Base-by-base conservation (phyloP, 495 filamentous ascomycete genomes). In the Penicillium soppii region DNA sequence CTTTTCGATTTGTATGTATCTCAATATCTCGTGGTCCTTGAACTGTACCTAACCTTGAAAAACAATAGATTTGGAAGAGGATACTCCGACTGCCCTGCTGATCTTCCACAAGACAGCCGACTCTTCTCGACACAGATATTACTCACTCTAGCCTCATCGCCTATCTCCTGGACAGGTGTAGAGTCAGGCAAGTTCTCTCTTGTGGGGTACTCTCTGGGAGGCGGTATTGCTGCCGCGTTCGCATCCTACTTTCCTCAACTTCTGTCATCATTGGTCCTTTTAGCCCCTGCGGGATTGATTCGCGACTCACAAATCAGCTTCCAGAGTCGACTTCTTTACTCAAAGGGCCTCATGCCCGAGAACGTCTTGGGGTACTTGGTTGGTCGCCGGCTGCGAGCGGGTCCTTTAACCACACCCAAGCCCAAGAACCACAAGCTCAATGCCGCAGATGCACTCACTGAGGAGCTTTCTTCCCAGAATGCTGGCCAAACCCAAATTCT, bases 141-240 rank as follows among this genome's bases (percentile, higher is more conserved):
- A 27, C 72, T 88, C 23, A 87, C 81, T 10, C 72, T 95, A 17
- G 71, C 82, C 16, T 90, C 89, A 2, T 90, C 87, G 0, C 73
- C 75, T 3, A 58, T 90, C n/a, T 60, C 82, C 25, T 91, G 88
- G 88, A 80, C 79, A 16, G 76, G 68, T n/a, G 70, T 71, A 6
- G 69, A 62, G 10, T 68, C 69, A 2, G 70, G 67, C 10, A 74
- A 74, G 42, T 90, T 96, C 69, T 77, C 78, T 15, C 66, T 96
- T 0, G 69, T 94, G 10, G 92, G 92, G 2, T 96, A 95, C 69
- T 91, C 87, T 1, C 77, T 97, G 1, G 91, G 92, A 21, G 92
- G 92, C 39, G 86, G 86, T 29, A 84, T 96, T 39, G 76, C 81
- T 9, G 83, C 84, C 8, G 75, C 82, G n/a, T 95, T 96, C 58